Evolutionary conservation across 768 basidiomycete genomes (phyloP), one percentile per base, ranked within the genome.

Genomic region (Mycena capillaripes): DNA sequence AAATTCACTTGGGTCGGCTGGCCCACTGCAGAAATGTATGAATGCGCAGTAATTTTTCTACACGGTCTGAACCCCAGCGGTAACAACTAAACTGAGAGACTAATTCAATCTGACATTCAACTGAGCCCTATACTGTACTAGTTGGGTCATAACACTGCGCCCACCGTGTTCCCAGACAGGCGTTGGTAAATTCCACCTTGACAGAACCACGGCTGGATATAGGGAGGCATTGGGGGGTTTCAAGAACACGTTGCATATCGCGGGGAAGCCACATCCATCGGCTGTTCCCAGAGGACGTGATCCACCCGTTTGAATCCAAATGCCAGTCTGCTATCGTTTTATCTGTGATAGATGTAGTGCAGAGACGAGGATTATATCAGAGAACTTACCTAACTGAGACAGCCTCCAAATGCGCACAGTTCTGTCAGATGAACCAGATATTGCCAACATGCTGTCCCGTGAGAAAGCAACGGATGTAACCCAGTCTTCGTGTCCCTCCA

Each of bases 181-280:
- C 34, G 17, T 50, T 34, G 16, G 3, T 27, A n/a, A 62, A 36
- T 19, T 11, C 19, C 3, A 62, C 44, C 44, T 62, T 62, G 21
- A 62, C 48, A 25, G 61, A 62, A 23, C 61, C 61, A 2, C 23
- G 61, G 21, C 30, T 0, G 25, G 61, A 62, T 32, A 62, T 62
- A n/a, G 50, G 16, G 21, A 62, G 7, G 25, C 46, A 62, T 34
- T n/a, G 29, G 19, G 61, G 61, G 36, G 21, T 48, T 11, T 34
- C 0, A 7, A 62, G 61, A 25, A 48, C 32, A 0, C 10, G 44
- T 1, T 10, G 21, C 61, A 62, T 62, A 21, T 50, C 46, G 19
- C 9, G n/a, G 5, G 46, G n/a, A 44, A 62, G 44, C 61, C 61
- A 62, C 2, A 62, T 14, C 4, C 29, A 30, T 21, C 46, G 17